phyloP scores from a whole-genome alignment of 2,329 filamentous ascomycete genomes.

The Scytalidium sp. region DNA sequence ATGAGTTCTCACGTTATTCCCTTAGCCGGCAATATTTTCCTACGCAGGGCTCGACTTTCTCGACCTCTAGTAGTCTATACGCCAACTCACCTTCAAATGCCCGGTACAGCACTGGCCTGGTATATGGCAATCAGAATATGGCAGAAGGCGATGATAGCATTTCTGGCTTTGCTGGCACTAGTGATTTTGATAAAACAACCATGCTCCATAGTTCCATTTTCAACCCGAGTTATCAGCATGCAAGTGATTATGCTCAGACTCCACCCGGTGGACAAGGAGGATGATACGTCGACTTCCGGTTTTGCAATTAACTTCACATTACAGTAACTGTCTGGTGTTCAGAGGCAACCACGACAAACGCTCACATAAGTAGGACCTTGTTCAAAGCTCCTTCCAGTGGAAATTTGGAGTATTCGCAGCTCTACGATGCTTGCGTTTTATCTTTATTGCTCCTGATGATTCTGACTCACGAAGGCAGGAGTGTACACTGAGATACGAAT shows the following conservation, averaged over 20 bases:
- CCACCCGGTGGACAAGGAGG: constrained; percentile 46
- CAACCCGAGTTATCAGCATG: constrained; percentile 17
- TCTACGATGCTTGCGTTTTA: too few species aligned
- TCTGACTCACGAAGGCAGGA: too few species aligned
- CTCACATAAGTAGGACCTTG: background rate
- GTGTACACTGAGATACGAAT: too few species aligned
- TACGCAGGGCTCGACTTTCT: constrained; percentile 34
- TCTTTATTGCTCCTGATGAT: too few species aligned
- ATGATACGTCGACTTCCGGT: constrained; percentile 24
- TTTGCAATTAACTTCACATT: background rate
- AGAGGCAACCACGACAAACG: background rate
- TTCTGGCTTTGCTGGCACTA: constrained; percentile 19
- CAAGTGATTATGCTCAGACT: constrained; percentile 36
- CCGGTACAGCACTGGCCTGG: background rate
- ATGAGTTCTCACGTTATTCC: constrained; percentile 14
- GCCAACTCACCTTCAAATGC: constrained; percentile 39
- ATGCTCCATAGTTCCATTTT: constrained; percentile 29
- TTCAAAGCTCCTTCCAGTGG: too few species aligned
- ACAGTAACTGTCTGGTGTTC: too few species aligned
- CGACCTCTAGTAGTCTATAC: constrained; percentile 49
- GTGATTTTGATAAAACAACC: constrained; percentile 20
- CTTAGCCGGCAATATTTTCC: constrained; percentile 19
- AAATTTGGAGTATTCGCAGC: too few species aligned
- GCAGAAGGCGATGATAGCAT: constrained; percentile 17
- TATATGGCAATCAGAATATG: background rate